Evolutionary conservation across 495 filamentous ascomycete species (phyloP).

Genomic region (Neurospora africana): DNA sequence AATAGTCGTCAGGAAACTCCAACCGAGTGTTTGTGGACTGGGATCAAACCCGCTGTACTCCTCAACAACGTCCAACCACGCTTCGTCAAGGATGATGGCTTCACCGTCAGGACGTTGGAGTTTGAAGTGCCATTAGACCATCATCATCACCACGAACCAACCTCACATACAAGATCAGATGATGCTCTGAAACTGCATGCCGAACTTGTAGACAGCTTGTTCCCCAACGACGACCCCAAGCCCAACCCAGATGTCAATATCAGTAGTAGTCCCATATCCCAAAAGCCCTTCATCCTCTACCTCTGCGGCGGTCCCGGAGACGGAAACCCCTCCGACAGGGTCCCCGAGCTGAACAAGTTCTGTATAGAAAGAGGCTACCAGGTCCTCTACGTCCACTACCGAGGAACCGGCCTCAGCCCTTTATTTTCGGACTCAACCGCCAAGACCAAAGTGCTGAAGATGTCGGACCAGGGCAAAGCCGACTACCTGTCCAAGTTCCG

Average conservation of each 20-base stretch:
- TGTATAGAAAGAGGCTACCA: slow-evolving; percentile 69
- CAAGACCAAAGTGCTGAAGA: neutral
- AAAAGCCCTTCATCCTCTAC: slow-evolving; percentile 29
- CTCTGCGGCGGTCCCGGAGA: slow-evolving; percentile 64
- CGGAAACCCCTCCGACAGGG: slow-evolving; percentile 53
- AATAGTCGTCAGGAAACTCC: neutral
- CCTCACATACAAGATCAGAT: neutral
- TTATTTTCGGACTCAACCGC: slow-evolving; percentile 56
- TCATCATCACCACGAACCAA: neutral
- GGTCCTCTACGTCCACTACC: slow-evolving; percentile 71
- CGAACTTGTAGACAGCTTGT: slow-evolving; percentile 8
- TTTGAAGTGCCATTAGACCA: slow-evolving; percentile 15
- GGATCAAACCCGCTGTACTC: neutral
- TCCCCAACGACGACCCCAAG: neutral
- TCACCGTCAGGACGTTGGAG: neutral
- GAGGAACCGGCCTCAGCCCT: slow-evolving; percentile 73
- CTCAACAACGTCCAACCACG: neutral
- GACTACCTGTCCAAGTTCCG: slow-evolving; percentile 69
- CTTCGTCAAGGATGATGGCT: neutral
- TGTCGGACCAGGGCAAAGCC: slow-evolving; percentile 43
- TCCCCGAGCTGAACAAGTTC: slow-evolving; percentile 44
- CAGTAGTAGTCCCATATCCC: neutral
- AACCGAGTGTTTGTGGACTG: neutral
- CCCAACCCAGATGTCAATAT: neutral
- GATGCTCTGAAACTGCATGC: slow-evolving; percentile 7